Base-by-base conservation (phyloP, 345 rosid species). In the Eucalyptus dawsonii region DNA sequence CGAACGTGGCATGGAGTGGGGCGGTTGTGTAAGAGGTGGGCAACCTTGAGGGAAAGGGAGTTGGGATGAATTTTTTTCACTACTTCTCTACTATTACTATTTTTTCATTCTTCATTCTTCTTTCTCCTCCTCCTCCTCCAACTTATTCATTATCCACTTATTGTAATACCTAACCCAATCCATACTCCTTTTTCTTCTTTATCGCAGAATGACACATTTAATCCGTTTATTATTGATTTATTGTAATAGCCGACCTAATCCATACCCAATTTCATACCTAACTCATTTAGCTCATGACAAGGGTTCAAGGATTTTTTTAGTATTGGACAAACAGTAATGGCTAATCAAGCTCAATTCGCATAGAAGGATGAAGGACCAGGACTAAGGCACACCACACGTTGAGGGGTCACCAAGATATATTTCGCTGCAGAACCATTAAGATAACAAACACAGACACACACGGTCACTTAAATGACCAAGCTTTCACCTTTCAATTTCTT, bases 111-210 rank as follows among this genome's bases (percentile, higher is more conserved):
- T 50, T 50, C 8, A 6, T 50, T 53, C 56, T 53, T 53, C 25
- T 19, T 53, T 53, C 58, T 53, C 9, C 24, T 53, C 45, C 47
- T 44, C 62, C 14, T 56, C 62, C 1, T 56, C 29, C 29, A 56
- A 56, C 29, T 5, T 56, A 2, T 56, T 56, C 29, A 25, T 10
- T 25, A 56, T 56, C 29, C 62, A 56, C 13, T 54, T 54, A 54
- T 54, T 24, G 1, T 4, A 22, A 56, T 21, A 21, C 11, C 58
- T 8, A 1, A 53, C 0, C 5, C 5, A 1, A 53, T 53, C 11
- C 11, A 21, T 53, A 21, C 58, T 53, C 58, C 2, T 53, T 53
- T 19, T 19, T 53, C 11, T 53, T 53, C 24, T 53, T 53, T 19
- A 53, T 53, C 1, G 1, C 24, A 19, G 8, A 53, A 53, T 53